Base-by-base conservation (phyloP, 768 basidiomycete species). In the Tylopilus sp. region DNA sequence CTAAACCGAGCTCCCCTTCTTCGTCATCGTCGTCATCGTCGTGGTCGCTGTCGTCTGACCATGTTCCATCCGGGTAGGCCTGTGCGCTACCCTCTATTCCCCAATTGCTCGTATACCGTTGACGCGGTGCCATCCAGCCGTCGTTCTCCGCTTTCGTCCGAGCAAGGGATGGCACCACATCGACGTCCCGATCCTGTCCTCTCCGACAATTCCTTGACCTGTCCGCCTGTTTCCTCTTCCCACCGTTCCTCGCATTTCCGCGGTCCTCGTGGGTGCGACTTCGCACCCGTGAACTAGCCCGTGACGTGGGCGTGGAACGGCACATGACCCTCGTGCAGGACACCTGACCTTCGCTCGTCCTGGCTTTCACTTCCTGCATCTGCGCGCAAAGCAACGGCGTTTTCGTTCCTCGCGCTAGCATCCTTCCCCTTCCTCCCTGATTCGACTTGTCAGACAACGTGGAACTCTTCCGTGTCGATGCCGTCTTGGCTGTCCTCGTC, bases 281-380 rank as follows among this genome's bases (percentile, higher is more conserved):
- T 28, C 70, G 62, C 29, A 63, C 70, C 17, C 70, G 70, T 8
- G 86, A 88, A 11, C 75, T 73, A 0, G 81, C 72, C 3, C 87
- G 76, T 42, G 86, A 87, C 6, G 77, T 78, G 4, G 88, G 87
- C 6, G 87, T 85, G 60, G 86, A 87, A 47, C 82, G 73, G 63
- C 88, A 89, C 41, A 83, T 72, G 26, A 89, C 87, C 28, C 75
- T 74, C 30, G 81, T 80, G 26, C 73, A 74, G 17, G 75, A 76
- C 6, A 89, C 76, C 16, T 70, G 61, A 1, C 72, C 69, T 33
- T 63, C 50, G 43, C 58, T 69, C 14, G 58, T 62, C 45, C 36
- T 61, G 9, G 63, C 62, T 34, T 66, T 72, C 26, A 56, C 50
- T 13, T 67, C 68, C 24, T 72, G 71, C 29, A 69, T 67, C 57